Evolutionary conservation across 371 early-diverging fungal genomes (phyloP).

Genomic region (Mortierella sp.): DNA sequence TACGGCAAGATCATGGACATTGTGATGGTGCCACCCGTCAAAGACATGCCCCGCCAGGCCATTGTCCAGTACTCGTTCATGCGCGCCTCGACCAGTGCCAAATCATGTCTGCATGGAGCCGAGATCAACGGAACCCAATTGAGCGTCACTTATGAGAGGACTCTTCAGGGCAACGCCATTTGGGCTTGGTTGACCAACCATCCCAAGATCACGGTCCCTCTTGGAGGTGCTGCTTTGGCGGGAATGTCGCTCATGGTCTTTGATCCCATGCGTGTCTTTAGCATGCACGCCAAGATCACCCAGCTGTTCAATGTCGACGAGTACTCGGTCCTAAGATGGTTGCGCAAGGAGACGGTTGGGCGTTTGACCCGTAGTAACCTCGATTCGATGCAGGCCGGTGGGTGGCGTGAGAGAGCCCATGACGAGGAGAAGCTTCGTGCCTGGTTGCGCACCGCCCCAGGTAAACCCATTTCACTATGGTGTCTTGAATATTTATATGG

Average conservation of each 20-base stretch:
- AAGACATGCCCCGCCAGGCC: conserved; percentile 83
- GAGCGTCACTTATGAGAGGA: conserved; percentile 78
- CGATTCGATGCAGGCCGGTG: conserved; percentile 26
- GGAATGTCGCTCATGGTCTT: conserved; percentile 86
- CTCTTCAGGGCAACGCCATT: conserved; percentile 68
- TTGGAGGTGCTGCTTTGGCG: conserved; percentile 79
- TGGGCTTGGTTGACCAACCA: conserved; percentile 78
- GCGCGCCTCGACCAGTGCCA: conserved; percentile 86
- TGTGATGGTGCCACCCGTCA: conserved; percentile 65
- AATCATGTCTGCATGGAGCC: conserved; percentile 88
- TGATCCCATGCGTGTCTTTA: conserved; percentile 91
- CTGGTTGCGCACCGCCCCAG: conserved; percentile 76
- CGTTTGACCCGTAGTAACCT: conserved; percentile 46
- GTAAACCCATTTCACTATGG: conserved; percentile 53
- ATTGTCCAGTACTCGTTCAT: conserved; percentile 79
- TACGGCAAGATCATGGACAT: conserved; percentile 90
- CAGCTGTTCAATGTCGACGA: conserved; percentile 79
- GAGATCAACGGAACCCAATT: conserved; percentile 74
- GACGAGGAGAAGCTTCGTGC: conserved; percentile 68
- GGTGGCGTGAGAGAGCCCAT: conserved; percentile 72
- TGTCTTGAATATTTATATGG: too few relatives aligned
- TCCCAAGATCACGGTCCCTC: conserved; percentile 77
- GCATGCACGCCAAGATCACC: conserved; percentile 83
- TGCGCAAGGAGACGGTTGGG: conserved; percentile 70
- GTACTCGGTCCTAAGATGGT: conserved; percentile 71